A percentile compares a stretch with the other conserved stretches of the same genome.
Evolutionary conservation across 75 land plant species (phyloP).

Genomic region (Picea sitchensis): DNA sequence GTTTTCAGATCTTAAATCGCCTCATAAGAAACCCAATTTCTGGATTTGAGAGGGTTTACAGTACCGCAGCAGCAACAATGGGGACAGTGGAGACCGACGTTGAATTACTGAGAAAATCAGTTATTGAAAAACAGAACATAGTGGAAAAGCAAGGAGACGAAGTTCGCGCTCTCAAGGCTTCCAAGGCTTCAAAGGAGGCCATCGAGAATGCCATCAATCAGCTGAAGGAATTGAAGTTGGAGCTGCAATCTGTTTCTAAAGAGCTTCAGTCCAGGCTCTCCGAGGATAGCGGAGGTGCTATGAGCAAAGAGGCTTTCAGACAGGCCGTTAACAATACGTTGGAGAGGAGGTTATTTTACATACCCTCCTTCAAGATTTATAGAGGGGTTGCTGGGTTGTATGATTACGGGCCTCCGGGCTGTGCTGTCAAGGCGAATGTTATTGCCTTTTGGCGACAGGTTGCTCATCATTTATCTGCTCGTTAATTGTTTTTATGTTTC

Average conservation of each 20-base stretch:
- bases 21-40: not conserved
- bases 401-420: constrained; percentile 94
- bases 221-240: constrained; percentile 41
- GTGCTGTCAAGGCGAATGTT: constrained; percentile 87
- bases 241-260: constrained; percentile 25
- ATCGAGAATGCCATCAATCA: constrained; percentile 47
- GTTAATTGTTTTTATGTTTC: too few species aligned
- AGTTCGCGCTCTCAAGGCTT: constrained; percentile 47
- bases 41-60: not conserved
- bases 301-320: constrained; percentile 57
- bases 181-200: constrained; percentile 22
- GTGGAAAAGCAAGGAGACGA: constrained; percentile 36
- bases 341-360: constrained; percentile 72
- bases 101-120: constrained; percentile 30
- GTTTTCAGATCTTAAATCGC: too few species aligned
- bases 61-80: not conserved
- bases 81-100: constrained; percentile 20
- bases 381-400: constrained; percentile 89
- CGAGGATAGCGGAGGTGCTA: constrained; percentile 17
- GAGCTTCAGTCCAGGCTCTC: constrained; percentile 24
- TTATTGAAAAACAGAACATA: constrained; percentile 33
- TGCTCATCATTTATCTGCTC: not conserved
- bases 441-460: constrained; percentile 93
- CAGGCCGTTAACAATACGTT: constrained; percentile 67
- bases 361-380: constrained; percentile 86